phyloP scores from a whole-genome alignment of 2,329 filamentous ascomycete genomes.

The Stachybotrys chartarum region DNA sequence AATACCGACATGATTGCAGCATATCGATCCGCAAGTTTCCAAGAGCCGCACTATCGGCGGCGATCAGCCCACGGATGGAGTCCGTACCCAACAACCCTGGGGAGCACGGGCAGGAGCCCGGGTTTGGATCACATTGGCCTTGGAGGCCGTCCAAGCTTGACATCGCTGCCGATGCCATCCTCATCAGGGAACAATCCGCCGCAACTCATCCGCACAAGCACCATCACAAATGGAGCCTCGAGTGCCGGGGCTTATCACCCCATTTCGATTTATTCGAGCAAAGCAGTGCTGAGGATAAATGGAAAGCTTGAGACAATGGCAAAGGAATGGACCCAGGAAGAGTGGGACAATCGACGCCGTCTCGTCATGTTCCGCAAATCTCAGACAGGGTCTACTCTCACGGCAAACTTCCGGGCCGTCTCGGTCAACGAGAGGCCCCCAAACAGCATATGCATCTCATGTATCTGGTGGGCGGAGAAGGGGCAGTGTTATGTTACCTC shows the following conservation, averaged over 20 bases:
- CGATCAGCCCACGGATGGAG: slow-evolving; percentile 31
- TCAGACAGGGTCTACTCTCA: slow-evolving; percentile 76
- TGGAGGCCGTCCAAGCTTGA: slow-evolving; percentile 35
- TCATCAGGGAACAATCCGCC: slow-evolving; percentile 30
- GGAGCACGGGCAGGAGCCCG: slow-evolving; percentile 34
- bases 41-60: slow-evolving; percentile 39
- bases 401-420: slow-evolving; percentile 72
- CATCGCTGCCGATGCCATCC: slow-evolving; percentile 40
- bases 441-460: slow-evolving; percentile 91
- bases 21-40: slow-evolving; percentile 46
- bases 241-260: slow-evolving; percentile 57
- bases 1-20: slow-evolving; percentile 48
- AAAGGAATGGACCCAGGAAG: slow-evolving; percentile 73
- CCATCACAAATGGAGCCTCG: slow-evolving; percentile 31
- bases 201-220: slow-evolving; percentile 50
- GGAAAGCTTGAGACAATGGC: slow-evolving; percentile 83
- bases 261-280: slow-evolving; percentile 74
- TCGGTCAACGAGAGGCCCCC: slow-evolving; percentile 70
- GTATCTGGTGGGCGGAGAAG: slow-evolving; percentile 94
- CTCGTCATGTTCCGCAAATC: slow-evolving; percentile 83
- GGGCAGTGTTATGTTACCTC: slow-evolving; percentile 89
- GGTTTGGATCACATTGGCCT: slow-evolving; percentile 35
- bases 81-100: slow-evolving; percentile 33
- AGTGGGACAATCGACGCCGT: slow-evolving; percentile 70
- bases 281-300: slow-evolving; percentile 77